Conservation (phyloP, 208 protist genomes). For the Crithidia thermophila region DNA sequence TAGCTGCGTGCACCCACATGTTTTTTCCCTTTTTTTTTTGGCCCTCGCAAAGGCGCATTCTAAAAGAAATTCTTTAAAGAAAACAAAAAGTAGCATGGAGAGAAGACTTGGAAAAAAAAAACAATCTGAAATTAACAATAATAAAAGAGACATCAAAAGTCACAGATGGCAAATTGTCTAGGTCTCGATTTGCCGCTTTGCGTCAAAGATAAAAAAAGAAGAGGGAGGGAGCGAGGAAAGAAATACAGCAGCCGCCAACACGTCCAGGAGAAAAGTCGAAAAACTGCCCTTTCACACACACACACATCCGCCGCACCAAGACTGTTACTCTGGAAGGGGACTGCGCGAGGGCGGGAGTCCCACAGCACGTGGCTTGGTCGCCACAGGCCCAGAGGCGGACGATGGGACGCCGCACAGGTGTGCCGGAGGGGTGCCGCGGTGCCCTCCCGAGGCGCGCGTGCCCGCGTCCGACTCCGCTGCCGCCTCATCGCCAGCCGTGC, state of each 20-base stretch:
- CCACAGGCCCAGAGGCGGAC: neutral
- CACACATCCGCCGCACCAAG: no score
- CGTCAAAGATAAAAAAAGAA: neutral
- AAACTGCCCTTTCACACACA: neutral
- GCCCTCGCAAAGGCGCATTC: neutral
- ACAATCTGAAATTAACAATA: no score
- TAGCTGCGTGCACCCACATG: no score
- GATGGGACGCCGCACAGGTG: constrained; percentile 29
- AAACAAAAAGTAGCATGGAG: neutral
- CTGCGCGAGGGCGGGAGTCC: no score
- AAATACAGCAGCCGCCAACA: neutral
- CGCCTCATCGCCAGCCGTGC: neutral
- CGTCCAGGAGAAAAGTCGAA: neutral
- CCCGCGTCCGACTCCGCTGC: neutral
- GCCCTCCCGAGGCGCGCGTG: neutral
- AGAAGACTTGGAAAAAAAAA: no score
- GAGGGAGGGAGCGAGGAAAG: neutral
- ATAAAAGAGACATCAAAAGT: neutral
- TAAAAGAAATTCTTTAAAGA: neutral
- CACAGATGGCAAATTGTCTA: neutral
- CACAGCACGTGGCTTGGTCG: no score
- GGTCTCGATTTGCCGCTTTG: no score
- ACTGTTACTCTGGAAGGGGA: no score
- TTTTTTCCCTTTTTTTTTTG: no score
- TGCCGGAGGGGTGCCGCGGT: constrained; percentile 29